Evolutionary conservation across 371 early-diverging fungal genomes (phyloP).

Genomic region (Mortierella polycephala): DNA sequence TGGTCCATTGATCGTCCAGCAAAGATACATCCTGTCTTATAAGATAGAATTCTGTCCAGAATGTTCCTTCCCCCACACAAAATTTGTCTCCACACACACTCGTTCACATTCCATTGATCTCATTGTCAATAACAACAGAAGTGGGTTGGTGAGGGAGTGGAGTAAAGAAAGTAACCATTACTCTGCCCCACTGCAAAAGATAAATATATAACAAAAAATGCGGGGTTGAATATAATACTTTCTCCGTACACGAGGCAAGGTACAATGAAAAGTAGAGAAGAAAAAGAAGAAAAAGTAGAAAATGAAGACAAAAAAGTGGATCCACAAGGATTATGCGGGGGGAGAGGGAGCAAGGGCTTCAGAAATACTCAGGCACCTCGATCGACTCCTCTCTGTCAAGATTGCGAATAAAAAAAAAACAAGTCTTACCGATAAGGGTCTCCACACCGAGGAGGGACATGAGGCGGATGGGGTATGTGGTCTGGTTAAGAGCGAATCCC

Average conservation of each 20-base stretch:
- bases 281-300: slow-evolving; percentile 2
- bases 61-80: too few relatives aligned
- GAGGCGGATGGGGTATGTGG: slow-evolving; percentile 90
- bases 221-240: background rate
- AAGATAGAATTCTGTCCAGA: too few relatives aligned
- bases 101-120: too few relatives aligned
- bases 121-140: too few relatives aligned
- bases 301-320: slow-evolving; percentile 26
- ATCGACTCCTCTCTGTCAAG: slow-evolving; percentile 1
- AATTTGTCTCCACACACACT: too few relatives aligned
- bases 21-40: too few relatives aligned
- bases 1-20: too few relatives aligned
- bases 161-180: too few relatives aligned
- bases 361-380: background rate
- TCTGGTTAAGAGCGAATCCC: slow-evolving; percentile 82
- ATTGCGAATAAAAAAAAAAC: background rate
- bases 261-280: background rate
- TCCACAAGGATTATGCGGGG: slow-evolving; percentile 1
- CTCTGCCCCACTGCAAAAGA: too few relatives aligned
- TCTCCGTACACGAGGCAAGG: background rate
- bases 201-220: background rate
- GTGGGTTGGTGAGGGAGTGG: too few relatives aligned
- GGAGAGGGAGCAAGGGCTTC: background rate
- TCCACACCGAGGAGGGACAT: slow-evolving; percentile 86
- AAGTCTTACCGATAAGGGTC: slow-evolving; percentile 70